Base-by-base conservation (phyloP, 2,329 filamentous ascomycete genomes). In the Raffaelea arxii region DNA sequence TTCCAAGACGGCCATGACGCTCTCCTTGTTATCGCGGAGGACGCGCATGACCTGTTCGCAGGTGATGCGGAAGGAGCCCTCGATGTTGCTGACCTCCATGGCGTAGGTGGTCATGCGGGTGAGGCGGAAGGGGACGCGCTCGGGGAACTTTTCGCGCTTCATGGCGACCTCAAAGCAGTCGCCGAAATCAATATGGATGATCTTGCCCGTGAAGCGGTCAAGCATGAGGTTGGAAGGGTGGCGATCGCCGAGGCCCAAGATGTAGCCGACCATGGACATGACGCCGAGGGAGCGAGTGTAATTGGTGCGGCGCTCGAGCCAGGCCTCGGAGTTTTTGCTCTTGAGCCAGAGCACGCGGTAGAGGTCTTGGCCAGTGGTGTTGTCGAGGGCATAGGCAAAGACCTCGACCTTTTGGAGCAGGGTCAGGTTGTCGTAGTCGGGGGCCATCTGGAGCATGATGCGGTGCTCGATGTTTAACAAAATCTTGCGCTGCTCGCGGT, bases 261-360 rank as follows among this genome's bases (percentile, higher is more conserved):
- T 97, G 65, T 99, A 99, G 53, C 92, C 92, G n/a, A 97, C 92
- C 89, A 99, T 98, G n/a, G 89, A 96, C 92, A 98, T 99, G 58
- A 98, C 92, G 56, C 88, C 92, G 2, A 98, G 74, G 1, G 91
- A 97, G 48, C 92, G 84, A 18, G 92, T 98, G 68, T 98, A 99
- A 62, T 95, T 98, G n/a, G 94, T 98, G 45, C 92, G 84, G 38
- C 92, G 79, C 65, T 97, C 92, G 27, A 99, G 80, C 92, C 92
- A 99, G 2, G 91, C 85, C 65, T 99, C 92, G 0, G 91, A 96
- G 51, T 86, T 94, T 73, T 96, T 96, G 60, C 88, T 95, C 78
- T 98, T 98, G 55, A 99, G 76, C 92, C 94, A 99, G 30, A 99
- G 71, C 2, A 99, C 91, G 32, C 92, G 86, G 66, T 98, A 99